A percentile compares a stretch with the other conserved stretches of the same genome.
Conservation (phyloP, 2,329 filamentous ascomycete genomes). For the Microascus cirrosus region DNA sequence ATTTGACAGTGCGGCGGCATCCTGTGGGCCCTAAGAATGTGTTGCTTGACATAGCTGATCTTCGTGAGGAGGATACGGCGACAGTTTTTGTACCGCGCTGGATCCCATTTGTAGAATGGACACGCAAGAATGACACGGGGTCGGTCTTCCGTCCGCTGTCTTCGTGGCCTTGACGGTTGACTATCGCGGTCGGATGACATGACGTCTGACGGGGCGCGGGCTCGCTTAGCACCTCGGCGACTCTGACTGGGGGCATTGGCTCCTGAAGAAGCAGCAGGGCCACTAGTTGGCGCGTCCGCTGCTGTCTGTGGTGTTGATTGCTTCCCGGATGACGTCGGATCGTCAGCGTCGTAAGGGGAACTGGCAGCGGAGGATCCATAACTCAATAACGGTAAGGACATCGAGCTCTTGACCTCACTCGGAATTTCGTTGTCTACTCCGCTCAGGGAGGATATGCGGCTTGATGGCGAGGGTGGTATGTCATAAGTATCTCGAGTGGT, state of each 20-base stretch:
- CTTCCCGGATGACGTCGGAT: neutral
- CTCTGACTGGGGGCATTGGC: neutral
- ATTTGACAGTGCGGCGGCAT: constrained; percentile 12
- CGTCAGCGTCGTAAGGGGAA: constrained; percentile 3
- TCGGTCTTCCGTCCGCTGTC: constrained; percentile 4
- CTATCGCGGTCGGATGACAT: constrained; percentile 5
- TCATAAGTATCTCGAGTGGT: neutral
- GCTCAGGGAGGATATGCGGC: neutral
- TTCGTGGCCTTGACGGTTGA: constrained; percentile 2
- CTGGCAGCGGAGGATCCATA: neutral
- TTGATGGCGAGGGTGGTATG: neutral
- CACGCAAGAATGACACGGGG: constrained; percentile 9
- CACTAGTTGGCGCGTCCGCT: neutral
- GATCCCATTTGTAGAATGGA: constrained; percentile 12
- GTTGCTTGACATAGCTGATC: constrained; percentile 16
- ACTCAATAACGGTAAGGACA: neutral
- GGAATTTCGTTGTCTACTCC: neutral
- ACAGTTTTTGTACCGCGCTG: constrained; percentile 10
- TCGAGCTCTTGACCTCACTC: neutral
- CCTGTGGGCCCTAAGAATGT: constrained; percentile 11
- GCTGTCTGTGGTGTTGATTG: neutral
- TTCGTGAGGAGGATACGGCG: constrained; percentile 11
- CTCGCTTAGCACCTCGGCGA: neutral
- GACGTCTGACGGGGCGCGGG: constrained; percentile 1
- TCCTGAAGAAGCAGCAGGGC: neutral